Base-by-base conservation (phyloP, 129 eudicot genomes). In the sunflower (Helianthus annuus) region DNA sequence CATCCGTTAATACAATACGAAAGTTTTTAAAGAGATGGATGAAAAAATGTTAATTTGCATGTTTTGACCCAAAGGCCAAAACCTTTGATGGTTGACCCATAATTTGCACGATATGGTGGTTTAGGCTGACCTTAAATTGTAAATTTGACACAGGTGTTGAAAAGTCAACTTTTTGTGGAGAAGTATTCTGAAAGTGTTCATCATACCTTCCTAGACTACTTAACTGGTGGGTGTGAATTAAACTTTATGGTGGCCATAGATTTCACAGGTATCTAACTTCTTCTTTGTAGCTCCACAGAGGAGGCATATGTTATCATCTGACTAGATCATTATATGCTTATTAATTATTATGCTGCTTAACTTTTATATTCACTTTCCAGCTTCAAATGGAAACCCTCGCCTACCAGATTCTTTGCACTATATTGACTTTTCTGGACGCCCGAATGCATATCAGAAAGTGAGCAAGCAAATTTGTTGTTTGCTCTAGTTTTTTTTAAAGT, bases 351-450 rank as follows among this genome's bases (percentile, higher is more conserved):
- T 46, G 19, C 76, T 61, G n/a, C 22, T 55, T 67, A 29, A 75
- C 71, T 60, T 68, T 9, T 53, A 24, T 74, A 63, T 56, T 68
- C 60, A 51, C 5, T 72, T 67, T 78, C 65, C 85, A 90, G 96
- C 98, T 76, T 92, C 98, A 68, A 92, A 92, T 80, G 98, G 98
- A 58, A 92, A 92, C 84, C 98, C 98, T 15, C 95, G 96, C 52
- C 87, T 92, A 38, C 92, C 92, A 5, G 98, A 92, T 85, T 92
- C 98, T 12, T 85, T 92, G 73, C 98, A 92, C 77, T 92, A 92
- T 79, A 89, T 89, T 64, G 98, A 92, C 80, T 91, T 85, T 69
- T 83, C 95, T 77, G 98, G 98, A 79, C 87, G 95, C 42, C 96
- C 88, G 42, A 92, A 92, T 69, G 95, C 91, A 79, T 92, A 92